Evolutionary conservation across 2,329 filamentous ascomycete species (phyloP).

Genomic region (Paracamarosporium sp.): DNA sequence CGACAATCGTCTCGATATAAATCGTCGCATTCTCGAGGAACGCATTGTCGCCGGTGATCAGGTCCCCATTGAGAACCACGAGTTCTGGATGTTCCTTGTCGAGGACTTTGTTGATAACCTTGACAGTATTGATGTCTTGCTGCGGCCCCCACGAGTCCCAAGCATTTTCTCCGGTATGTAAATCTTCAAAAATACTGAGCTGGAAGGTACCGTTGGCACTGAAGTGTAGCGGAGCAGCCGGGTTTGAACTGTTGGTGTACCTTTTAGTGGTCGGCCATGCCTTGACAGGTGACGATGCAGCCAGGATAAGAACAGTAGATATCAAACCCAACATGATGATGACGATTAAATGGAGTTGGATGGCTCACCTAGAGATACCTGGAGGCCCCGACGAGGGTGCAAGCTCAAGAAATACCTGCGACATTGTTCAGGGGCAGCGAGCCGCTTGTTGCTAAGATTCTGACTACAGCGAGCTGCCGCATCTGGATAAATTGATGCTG

Average conservation of each 20-base stretch:
- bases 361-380: not conserved
- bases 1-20: slow-evolving; percentile 17
- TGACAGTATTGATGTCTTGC: slow-evolving; percentile 62
- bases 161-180: slow-evolving; percentile 69
- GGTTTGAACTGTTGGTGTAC: slow-evolving; percentile 2
- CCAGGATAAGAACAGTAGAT: not conserved
- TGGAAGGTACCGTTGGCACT: slow-evolving; percentile 48
- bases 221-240: slow-evolving; percentile 9
- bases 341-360: not conserved
- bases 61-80: slow-evolving; percentile 72
- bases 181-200: slow-evolving; percentile 68
- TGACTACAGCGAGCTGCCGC: not conserved
- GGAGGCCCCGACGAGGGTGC: not conserved
- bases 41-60: slow-evolving; percentile 67
- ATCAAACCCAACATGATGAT: not conserved
- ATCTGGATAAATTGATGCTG: not conserved
- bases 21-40: slow-evolving; percentile 8
- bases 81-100: slow-evolving; percentile 62
- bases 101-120: slow-evolving; percentile 64
- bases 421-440: not conserved
- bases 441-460: not conserved
- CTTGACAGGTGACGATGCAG: not conserved
- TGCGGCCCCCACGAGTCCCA: slow-evolving; percentile 48
- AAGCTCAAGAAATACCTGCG: slow-evolving; percentile 3
- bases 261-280: slow-evolving; percentile 10